phyloP scores from a whole-genome alignment of 768 basidiomycete species.

The Mycena albidolilacea region DNA sequence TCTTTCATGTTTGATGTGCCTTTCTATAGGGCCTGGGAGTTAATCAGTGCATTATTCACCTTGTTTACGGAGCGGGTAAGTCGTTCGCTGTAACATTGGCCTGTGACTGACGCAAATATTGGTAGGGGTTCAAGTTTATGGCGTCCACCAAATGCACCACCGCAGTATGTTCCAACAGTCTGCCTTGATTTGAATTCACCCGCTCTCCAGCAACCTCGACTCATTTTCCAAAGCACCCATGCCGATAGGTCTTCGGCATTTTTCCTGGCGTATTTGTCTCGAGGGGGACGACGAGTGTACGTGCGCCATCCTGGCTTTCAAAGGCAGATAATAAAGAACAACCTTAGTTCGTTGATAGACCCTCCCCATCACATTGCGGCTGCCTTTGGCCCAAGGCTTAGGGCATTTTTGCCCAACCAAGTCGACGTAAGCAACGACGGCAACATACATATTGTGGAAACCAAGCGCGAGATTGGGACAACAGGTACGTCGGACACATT shows the following conservation, averaged over 20 bases:
- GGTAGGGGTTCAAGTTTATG: conserved; percentile 80
- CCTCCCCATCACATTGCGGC: conserved; percentile 60
- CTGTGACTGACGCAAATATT: conserved; percentile 28
- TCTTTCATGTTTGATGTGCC: conserved; percentile 23
- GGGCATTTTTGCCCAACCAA: conserved; percentile 56
- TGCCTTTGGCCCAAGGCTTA: conserved; percentile 57
- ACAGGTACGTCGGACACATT: conserved; percentile 52
- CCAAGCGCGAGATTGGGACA: conserved; percentile 52
- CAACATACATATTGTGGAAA: conserved; percentile 68
- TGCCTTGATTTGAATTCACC: conserved; percentile 30
- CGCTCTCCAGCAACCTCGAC: conserved; percentile 66
- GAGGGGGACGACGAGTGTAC: conserved; percentile 67
- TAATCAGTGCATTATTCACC: conserved; percentile 73
- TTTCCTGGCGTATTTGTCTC: conserved; percentile 77
- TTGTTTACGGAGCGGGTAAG: conserved; percentile 73
- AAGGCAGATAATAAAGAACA: not conserved
- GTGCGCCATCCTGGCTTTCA: conserved; percentile 53
- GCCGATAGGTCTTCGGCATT: conserved; percentile 68
- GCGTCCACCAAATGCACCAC: conserved; percentile 72
- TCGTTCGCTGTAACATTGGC: conserved; percentile 30
- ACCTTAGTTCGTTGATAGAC: conserved; percentile 53
- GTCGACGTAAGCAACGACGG: conserved; percentile 56
- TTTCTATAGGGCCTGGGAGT: conserved; percentile 65
- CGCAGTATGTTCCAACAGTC: conserved; percentile 55
- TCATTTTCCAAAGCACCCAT: conserved; percentile 73